Base-by-base conservation (phyloP, 805 yeast genomes). In the Lipomyces yamadae region DNA sequence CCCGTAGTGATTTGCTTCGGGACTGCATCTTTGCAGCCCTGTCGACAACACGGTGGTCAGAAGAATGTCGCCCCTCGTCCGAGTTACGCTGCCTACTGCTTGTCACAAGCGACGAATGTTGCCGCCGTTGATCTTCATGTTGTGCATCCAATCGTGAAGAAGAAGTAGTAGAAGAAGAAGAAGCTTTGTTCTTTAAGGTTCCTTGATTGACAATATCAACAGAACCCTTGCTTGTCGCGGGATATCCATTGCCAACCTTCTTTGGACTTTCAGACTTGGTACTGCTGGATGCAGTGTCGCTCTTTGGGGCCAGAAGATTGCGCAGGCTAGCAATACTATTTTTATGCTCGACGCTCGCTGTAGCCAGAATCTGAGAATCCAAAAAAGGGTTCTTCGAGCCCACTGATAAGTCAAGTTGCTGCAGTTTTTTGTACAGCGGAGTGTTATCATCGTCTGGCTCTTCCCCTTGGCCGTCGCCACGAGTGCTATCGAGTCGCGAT, bases 331-430 rank as follows among this genome's bases (percentile, higher is more conserved):
- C 34, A 32, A 2, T 52, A 34, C 55, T 52, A 13, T 11, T 3
- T 8, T 52, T 52, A 7, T 52, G 55, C 30, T n/a, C 30, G 35
- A 35, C 33, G 15, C 24, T 34, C 34, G 60, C n/a, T 29, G 52
- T 52, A 4, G 66, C 56, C 29, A 60, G 55, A 35, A 63, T 54
- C 56, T 64, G 64, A 3, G 64, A 63, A 52, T 65, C 68, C 52
- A 60, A n/a, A 39, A 66, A 66, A 29, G 70, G 70, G 39, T 66
- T 66, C 7, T 63, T 66, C 7, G 70, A 60, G 10, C 65, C 65
- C 2, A 42, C 18, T 15, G 53, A 52, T n/a, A 63, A n/a, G 39
- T 66, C 67, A 2, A 66, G 53, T n/a, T 61, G 64, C 61, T 66
- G 70, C 30, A 66, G 39, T 29, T 61, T 60, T 37, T 55, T 58